Base-by-base conservation (phyloP, 176 grass and related monocot genomes). In the Eremochloa ophiuroides region DNA sequence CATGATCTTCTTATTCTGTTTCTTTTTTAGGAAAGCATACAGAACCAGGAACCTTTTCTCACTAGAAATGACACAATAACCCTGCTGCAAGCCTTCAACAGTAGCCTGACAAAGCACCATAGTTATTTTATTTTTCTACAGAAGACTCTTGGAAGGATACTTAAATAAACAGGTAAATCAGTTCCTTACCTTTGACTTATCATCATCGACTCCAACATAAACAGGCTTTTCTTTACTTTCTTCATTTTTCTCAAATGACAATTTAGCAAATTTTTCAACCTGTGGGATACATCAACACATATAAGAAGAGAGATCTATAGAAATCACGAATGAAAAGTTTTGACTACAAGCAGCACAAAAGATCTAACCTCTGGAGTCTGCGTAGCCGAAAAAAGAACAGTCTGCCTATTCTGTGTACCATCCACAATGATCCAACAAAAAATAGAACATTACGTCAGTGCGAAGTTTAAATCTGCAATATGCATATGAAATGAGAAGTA, bases 331-430 rank as follows among this genome's bases (percentile, higher is more conserved):
- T 25, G 9, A 55, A 28, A 53, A 53, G 18, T 33, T n/a, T 76
- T 51, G 38, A 26, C 53, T 56, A 76, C 8, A 72, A 72, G 20
- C 6, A 55, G 60, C 31, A 79, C 39, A 70, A 62, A n/a, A 83
- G 80, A 88, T 84, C 8, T 8, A 46, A 97, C 94, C 95, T 95
- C 74, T 20, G 87, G 90, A 23, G 90, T 95, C 72, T 98, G 95
- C 7, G 95, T 98, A 42, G 95, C 95, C 79, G 95, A 95, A 86
- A 98, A 98, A 66, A 98, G 95, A 73, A 94, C 95, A 39, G 95
- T 98, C 93, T 98, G 92, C 66, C 95, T 91, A 71, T 93, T 88
- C 95, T 98, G 90, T 71, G 75, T 64, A 60, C 40, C 50, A 60
- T 69, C 43, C 74, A 71, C 70, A 74, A 26, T 40, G 62, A 67